These are phyloP conservation scores for Saccharum hybrid DNA, from an alignment of 202 grass and related monocot species.

Conservation along the genomic window DNA sequence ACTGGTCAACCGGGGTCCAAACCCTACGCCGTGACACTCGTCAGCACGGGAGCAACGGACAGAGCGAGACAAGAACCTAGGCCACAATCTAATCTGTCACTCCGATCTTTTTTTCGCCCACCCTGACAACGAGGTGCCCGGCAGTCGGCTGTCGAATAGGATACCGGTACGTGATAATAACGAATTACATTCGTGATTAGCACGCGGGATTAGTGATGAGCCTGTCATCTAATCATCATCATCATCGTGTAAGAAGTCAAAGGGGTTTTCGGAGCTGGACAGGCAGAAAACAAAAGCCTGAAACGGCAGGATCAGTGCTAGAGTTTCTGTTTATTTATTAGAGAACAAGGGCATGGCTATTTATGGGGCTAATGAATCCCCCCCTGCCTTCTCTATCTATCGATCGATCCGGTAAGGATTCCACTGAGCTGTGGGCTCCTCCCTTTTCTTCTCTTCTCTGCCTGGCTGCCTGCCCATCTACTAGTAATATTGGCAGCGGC, in stretches of 20 bases:
- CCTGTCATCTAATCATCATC: slow-evolving; percentile 26
- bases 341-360: too few relatives aligned
- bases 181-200: slow-evolving; percentile 9
- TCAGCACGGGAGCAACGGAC: background rate
- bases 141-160: background rate
- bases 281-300: background rate
- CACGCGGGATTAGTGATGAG: slow-evolving; percentile 4
- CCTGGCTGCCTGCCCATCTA: slow-evolving; percentile 8
- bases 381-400: slow-evolving; percentile 8
- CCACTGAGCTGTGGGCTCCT: slow-evolving; percentile 23
- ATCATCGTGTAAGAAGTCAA: slow-evolving; percentile 36
- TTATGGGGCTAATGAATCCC: background rate
- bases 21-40: slow-evolving; percentile 33
- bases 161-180: background rate
- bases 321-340: background rate
- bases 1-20: slow-evolving; percentile 39
- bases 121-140: background rate
- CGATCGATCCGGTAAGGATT: background rate
- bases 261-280: background rate
- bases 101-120: background rate
- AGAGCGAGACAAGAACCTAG: slow-evolving; percentile 33
- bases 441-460: background rate
- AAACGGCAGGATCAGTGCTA: slow-evolving; percentile 28
- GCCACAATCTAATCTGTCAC: background rate
- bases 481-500: slow-evolving; percentile 19